A percentile compares a stretch with the other conserved stretches of the same genome.
Conservation (phyloP, 1,284 basidiomycete genomes). For the Trametes versicolor region DNA sequence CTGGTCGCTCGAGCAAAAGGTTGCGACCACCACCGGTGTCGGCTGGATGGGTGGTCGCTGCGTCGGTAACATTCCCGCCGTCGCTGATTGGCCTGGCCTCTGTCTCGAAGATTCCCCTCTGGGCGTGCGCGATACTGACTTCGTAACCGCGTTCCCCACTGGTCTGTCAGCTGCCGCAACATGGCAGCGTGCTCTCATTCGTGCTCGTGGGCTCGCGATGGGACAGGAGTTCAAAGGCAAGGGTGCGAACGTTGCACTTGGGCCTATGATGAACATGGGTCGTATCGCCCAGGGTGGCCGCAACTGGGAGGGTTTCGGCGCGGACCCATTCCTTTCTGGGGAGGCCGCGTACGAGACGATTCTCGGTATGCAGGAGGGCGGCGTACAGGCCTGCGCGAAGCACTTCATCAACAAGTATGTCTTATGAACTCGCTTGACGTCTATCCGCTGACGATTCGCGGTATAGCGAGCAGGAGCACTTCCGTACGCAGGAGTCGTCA, state of each 20-base stretch:
- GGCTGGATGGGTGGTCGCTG: slow-evolving; percentile 56
- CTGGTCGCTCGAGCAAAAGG: slow-evolving; percentile 54
- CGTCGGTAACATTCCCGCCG: slow-evolving; percentile 53
- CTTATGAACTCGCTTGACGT: neutral
- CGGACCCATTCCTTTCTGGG: slow-evolving; percentile 79
- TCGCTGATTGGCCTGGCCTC: slow-evolving; percentile 62
- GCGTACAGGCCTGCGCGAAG: slow-evolving; percentile 84
- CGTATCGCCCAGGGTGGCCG: slow-evolving; percentile 74
- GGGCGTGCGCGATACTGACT: slow-evolving; percentile 58
- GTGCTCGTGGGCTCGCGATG: slow-evolving; percentile 78
- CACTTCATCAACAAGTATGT: slow-evolving; percentile 78
- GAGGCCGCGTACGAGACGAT: slow-evolving; percentile 81
- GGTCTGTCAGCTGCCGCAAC: slow-evolving; percentile 67
- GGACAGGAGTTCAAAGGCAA: slow-evolving; percentile 83
- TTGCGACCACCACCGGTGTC: slow-evolving; percentile 51
- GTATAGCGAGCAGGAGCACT: slow-evolving; percentile 72
- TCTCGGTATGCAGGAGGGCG: slow-evolving; percentile 75
- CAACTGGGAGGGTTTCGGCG: slow-evolving; percentile 90
- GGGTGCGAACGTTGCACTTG: slow-evolving; percentile 79
- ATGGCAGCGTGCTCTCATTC: slow-evolving; percentile 75
- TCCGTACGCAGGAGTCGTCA: slow-evolving; percentile 61
- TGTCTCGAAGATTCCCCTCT: slow-evolving; percentile 70
- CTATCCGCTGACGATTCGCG: neutral
- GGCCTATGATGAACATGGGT: slow-evolving; percentile 78
- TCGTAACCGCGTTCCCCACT: slow-evolving; percentile 68